Percentiles rank a stretch among this genome's conserved stretches.
Evolutionary conservation across 1,139 yeast genomes (phyloP).

Genomic region (Pichia kudriavzevii): DNA sequence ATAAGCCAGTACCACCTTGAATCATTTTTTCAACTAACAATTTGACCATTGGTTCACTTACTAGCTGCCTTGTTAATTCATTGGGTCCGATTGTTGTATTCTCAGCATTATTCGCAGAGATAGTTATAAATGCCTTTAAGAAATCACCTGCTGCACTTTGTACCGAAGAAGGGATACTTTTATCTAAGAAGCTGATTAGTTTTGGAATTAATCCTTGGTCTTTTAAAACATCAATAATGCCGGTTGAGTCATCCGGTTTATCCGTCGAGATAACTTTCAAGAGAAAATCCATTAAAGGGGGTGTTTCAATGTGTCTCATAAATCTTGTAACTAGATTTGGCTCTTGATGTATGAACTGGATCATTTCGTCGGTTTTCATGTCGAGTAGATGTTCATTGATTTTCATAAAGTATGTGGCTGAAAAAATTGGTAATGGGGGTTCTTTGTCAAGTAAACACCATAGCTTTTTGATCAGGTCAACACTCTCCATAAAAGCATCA

Average conservation of each 20-base stretch:
- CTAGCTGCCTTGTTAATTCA: conserved; percentile 85
- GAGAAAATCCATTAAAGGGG: conserved; percentile 79
- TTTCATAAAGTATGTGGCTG: conserved; percentile 87
- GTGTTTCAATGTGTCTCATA: conserved; percentile 72
- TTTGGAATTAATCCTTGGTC: conserved; percentile 54
- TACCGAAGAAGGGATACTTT: conserved; percentile 38
- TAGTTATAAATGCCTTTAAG: conserved; percentile 84
- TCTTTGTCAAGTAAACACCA: conserved; percentile 72
- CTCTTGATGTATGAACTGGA: conserved; percentile 61
- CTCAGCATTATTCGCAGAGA: conserved; percentile 81
- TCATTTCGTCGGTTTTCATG: conserved; percentile 82
- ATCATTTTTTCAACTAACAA: conserved; percentile 76
- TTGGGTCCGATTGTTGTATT: conserved; percentile 94
- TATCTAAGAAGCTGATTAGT: conserved; percentile 48
- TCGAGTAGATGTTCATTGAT: conserved; percentile 89
- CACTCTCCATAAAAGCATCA: conserved; percentile 79
- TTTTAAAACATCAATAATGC: conserved; percentile 66
- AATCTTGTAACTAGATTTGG: conserved; percentile 59
- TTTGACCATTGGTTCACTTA: conserved; percentile 60
- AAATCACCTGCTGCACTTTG: conserved; percentile 96
- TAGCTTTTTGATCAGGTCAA: conserved; percentile 54
- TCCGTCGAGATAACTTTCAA: conserved; percentile 72
- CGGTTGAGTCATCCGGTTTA: conserved; percentile 69
- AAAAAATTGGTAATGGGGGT: conserved; percentile 60
- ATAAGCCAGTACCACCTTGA: conserved; percentile 82